Percentiles rank a stretch among this genome's conserved stretches.
Evolutionary conservation across 2,329 filamentous ascomycete species (phyloP).

Genomic region (Beauveria pseudobassiana): DNA sequence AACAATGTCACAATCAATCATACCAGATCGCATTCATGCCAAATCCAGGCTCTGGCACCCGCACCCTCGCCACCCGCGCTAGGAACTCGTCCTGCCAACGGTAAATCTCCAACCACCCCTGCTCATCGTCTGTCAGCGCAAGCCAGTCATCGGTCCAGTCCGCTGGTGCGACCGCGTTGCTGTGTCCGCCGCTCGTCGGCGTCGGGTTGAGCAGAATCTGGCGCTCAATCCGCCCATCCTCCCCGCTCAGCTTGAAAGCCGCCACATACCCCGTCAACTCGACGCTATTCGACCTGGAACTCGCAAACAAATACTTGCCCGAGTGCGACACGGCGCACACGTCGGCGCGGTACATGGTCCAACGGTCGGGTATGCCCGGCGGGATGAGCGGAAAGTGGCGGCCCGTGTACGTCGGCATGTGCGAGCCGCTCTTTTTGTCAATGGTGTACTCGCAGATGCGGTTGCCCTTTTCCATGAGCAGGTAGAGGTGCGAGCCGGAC

Average conservation of each 20-base stretch:
- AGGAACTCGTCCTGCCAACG: slow-evolving; percentile 78
- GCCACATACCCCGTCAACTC: slow-evolving; percentile 75
- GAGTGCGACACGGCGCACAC: slow-evolving; percentile 68
- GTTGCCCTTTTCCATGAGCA: slow-evolving; percentile 85
- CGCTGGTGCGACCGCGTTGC: slow-evolving; percentile 78
- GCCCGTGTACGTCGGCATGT: slow-evolving; percentile 71
- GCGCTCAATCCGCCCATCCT: slow-evolving; percentile 59
- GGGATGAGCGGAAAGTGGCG: slow-evolving; percentile 73
- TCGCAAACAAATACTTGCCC: slow-evolving; percentile 73
- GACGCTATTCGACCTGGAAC: slow-evolving; percentile 69
- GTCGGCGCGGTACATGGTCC: slow-evolving; percentile 72
- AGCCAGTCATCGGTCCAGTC: slow-evolving; percentile 84
- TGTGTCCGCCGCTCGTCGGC: slow-evolving; percentile 79
- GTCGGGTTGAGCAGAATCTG: slow-evolving; percentile 80
- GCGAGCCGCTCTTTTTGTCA: slow-evolving; percentile 53
- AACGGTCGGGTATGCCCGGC: slow-evolving; percentile 50
- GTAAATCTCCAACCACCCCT: slow-evolving; percentile 83
- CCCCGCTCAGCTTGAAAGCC: slow-evolving; percentile 63
- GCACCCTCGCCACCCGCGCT: slow-evolving; percentile 65
- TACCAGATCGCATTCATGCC: slow-evolving; percentile 98
- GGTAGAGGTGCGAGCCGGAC: slow-evolving; percentile 71
- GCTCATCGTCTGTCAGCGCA: slow-evolving; percentile 82
- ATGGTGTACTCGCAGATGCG: slow-evolving; percentile 74
- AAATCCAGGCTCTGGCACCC: slow-evolving; percentile 81
- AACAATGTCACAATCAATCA: slow-evolving; percentile 34